Evolutionary conservation across 2,329 filamentous ascomycete genomes (phyloP), one percentile per base, ranked within the genome.

Genomic region (Fusarium anthophilum): DNA sequence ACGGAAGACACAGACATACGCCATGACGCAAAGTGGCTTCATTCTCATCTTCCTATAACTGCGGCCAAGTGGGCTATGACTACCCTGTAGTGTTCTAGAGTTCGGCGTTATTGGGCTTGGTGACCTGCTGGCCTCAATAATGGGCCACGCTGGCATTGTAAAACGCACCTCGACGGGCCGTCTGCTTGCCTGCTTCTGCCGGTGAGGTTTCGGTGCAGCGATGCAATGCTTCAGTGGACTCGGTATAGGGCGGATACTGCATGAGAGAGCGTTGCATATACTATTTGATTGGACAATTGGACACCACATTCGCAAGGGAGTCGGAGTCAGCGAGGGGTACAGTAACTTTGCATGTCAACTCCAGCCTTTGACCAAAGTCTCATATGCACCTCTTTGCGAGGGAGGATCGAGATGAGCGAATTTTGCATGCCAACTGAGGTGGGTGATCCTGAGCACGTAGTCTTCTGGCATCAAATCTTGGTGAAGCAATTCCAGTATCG

Each of bases 91-190:
- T 63, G 35, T 53, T 60, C 66, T 47, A 62, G 59, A 51, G 62
- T 71, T 67, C 30, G 55, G 37, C 48, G 50, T 67, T 57, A 61
- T 50, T 47, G 48, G 38, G 54, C 44, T 59, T 50, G 50, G 38
- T 69, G 65, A 63, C 68, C 62, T 66, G 76, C 65, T 66, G 76
- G 76, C 72, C 76, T 70, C 66, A 64, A 64, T 70, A 67, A 66
- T 56, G 68, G 75, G 72, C 72, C 76, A 76, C 69, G 75, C 63
- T 78, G 76, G 76, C 75, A 70, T 66, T 60, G 70, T 59, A 72
- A 41, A 65, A 76, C 51, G 69, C 67, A 76, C 65, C 59, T 44
- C 38, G 54, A 66, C 70, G 72, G 75, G 63, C 60, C 63, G 57
- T 54, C 67, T 70, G 55, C 66, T 50, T 67, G 70, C 59, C 60